These are phyloP conservation scores for Capronia americana DNA, from an alignment of 2,329 filamentous ascomycete genomes.

Conservation along the genomic window DNA sequence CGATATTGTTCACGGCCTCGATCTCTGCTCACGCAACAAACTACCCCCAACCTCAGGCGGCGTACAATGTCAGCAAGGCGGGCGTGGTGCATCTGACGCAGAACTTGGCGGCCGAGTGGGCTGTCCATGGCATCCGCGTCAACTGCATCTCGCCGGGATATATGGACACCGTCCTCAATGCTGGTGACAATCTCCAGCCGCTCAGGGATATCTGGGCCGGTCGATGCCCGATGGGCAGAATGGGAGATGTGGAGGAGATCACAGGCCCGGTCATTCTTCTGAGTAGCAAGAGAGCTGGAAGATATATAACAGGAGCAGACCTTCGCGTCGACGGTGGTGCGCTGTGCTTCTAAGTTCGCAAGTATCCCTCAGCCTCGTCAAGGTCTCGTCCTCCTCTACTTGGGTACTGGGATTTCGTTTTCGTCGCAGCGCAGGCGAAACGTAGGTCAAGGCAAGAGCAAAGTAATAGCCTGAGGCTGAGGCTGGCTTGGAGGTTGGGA, in stretches of 20 bases:
- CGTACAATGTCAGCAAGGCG: conserved; percentile 76
- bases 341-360: conserved; percentile 36
- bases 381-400: neutral
- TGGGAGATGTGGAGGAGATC: conserved; percentile 69
- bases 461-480: neutral
- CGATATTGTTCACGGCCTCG: conserved; percentile 69
- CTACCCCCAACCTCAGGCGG: conserved; percentile 67
- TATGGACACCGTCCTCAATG: conserved; percentile 78
- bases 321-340: conserved; percentile 67
- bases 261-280: conserved; percentile 68
- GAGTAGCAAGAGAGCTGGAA: conserved; percentile 63
- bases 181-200: conserved; percentile 63
- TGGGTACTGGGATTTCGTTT: neutral
- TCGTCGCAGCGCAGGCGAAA: neutral
- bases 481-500: neutral
- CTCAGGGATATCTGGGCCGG: conserved; percentile 63
- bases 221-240: conserved; percentile 68
- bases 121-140: conserved; percentile 70
- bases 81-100: conserved; percentile 68
- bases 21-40: conserved; percentile 64
- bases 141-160: conserved; percentile 77
- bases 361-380: neutral
- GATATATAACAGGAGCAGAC: conserved; percentile 73
- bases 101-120: conserved; percentile 76
- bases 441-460: neutral